Evolutionary conservation across 495 filamentous ascomycete species (phyloP), one percentile per base, ranked within the genome.

Genomic region (Copromyces sp.): DNA sequence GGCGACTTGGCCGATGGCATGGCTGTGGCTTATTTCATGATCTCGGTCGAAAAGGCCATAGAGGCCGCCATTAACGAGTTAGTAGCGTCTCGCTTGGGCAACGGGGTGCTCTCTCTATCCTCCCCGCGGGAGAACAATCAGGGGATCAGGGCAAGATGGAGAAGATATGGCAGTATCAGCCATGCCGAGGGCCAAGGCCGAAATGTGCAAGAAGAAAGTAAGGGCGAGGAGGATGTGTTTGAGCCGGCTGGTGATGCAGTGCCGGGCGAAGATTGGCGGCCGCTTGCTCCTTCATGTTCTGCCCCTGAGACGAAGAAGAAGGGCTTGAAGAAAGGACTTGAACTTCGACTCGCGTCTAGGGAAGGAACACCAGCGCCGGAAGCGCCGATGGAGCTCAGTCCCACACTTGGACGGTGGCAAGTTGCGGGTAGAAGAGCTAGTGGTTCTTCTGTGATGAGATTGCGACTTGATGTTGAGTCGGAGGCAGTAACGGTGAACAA

Each of bases 381-480:
- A 32, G 77, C 77, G 0, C 65, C 68, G n/a, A 80, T 80, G 78
- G 37, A 75, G 1, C 38, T 72, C 2, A 78, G 78, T 68, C 78
- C 78, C 0, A 76, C 78, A 12, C 74, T 78, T 17, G 78, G 78
- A 5, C 68, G 69, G 32, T 79, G 78, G 78, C 39, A 39, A 44
- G 9, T 35, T 2, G 45, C 38, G 11, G n/a, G 16, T 24, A 37
- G 17, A 20, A 41, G 24, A 14, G 32, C 17, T 12, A 61, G 53
- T 32, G 24, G 12, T 37, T 65, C 29, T 16, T 32, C 29, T 35
- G 32, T 9, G 53, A 37, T 14, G 6, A 0, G 24, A 24, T 24
- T 65, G 53, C 8, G 35, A 9, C 2, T 35, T 0, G 7, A 65
- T 6, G 53, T 65, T 7, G 7, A 65, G 1, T 9, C 14, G 12